Evolutionary conservation across 805 yeast species (phyloP), one percentile per base, ranked within the genome.

Genomic region (Yamadazyma laniorum): DNA sequence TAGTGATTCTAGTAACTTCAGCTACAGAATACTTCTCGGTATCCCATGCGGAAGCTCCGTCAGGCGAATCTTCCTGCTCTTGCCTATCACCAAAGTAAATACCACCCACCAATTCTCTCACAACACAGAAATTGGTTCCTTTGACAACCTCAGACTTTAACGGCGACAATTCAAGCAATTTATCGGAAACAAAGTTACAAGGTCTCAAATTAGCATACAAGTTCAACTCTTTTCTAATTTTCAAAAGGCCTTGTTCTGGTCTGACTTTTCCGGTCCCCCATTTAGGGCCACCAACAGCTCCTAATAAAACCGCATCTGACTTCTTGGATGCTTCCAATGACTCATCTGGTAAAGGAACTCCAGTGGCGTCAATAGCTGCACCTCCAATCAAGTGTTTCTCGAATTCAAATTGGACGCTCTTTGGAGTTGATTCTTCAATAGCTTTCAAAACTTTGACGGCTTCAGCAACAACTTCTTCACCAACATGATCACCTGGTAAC

Each of bases 231-330:
- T 93, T 93, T 67, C 99, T 80, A 63, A 93, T 91, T 70, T 90
- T 78, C 49, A 93, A 75, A 50, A 93, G 75, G 43, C 99, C 99
- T 67, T 88, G 98, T 64, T 93, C 99, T 36, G 99, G 99, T 70
- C 99, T 82, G 32, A 91, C 98, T 9, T 75, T 58, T 35, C 97
- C 97, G 18, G 97, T 86, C 25, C 98, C 98, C 99, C 99, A 93
- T 68, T 93, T 93, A 45, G 99, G 99, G 23, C 99, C 99, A 47
- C 99, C 99, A 23, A 93, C 99, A 6, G 99, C 96, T 50, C 99
- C 99, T 40, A 93, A 74, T 49, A 93, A 70, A n/a, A 93, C 95
- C 18, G 98, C 99, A 59, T 91, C 95, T 1, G 98, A 83, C 31
- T 69, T 67, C 65, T 87, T 89, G 25, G 97, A 77, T 7, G 95